A percentile compares a stretch with the other conserved stretches of the same genome.
phyloP scores from a whole-genome alignment of 139 green algal species.

The Ettlia oleoabundans region DNA sequence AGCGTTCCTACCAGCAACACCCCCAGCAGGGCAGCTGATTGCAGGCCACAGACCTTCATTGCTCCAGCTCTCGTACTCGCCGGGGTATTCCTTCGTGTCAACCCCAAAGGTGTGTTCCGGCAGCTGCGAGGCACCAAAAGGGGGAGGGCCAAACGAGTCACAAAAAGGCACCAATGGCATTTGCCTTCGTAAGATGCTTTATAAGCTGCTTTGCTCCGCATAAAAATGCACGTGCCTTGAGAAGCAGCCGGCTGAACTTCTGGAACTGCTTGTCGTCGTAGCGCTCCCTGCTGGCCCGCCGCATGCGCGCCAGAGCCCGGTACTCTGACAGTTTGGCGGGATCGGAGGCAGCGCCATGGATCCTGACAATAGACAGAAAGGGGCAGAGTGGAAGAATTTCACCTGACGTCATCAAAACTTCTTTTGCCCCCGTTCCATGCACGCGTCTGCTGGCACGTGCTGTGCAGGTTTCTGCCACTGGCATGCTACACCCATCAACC shows the following conservation, averaged over 20 bases:
- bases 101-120: constrained; percentile 74
- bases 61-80: constrained; percentile 47
- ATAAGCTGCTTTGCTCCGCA: no score
- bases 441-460: no score
- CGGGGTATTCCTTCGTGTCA: constrained; percentile 51
- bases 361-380: no score
- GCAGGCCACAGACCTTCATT: constrained; percentile 42
- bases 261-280: constrained; percentile 46
- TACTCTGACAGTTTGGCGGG: constrained; percentile 54
- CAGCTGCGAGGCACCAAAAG: constrained; percentile 36
- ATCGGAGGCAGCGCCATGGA: constrained; percentile 60
- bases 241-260: constrained; percentile 57
- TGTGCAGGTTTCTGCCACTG: no score
- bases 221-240: constrained; percentile 46
- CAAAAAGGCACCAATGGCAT: no score
- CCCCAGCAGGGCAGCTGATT: no score
- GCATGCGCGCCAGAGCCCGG: constrained; percentile 51
- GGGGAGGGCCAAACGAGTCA: no score
- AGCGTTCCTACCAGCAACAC: constrained; percentile 11
- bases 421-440: no score
- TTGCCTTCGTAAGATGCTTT: no score
- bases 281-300: constrained; percentile 1
- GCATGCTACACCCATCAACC: no score
- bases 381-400: no score
- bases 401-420: no score